Conservation (phyloP, 2,329 filamentous ascomycete genomes). For the Pseudogymnoascus sp. region DNA sequence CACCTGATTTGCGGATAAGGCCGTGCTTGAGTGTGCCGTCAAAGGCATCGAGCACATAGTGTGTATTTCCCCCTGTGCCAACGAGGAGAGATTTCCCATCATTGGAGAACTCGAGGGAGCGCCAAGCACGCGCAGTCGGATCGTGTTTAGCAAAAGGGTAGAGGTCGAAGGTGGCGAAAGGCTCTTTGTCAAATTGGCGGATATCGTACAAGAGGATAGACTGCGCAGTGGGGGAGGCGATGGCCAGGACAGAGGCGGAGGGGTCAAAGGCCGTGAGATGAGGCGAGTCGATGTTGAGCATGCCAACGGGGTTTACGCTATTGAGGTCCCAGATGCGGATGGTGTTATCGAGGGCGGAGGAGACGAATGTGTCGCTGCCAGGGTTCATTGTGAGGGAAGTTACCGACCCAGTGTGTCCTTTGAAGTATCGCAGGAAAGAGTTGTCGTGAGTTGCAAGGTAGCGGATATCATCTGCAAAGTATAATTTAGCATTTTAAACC, state of each 20-base stretch:
- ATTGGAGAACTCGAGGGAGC: conserved; percentile 89
- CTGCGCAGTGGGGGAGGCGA: conserved; percentile 74
- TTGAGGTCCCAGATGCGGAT: conserved; percentile 80
- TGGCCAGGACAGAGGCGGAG: conserved; percentile 82
- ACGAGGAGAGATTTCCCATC: conserved; percentile 83
- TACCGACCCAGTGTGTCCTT: conserved; percentile 77
- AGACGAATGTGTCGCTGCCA: conserved; percentile 83
- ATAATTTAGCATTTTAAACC: neutral
- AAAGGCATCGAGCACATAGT: conserved; percentile 92
- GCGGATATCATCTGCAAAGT: conserved; percentile 60
- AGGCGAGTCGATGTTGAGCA: conserved; percentile 71
- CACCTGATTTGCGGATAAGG: conserved; percentile 51
- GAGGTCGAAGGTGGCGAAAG: conserved; percentile 81
- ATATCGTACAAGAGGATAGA: conserved; percentile 84
- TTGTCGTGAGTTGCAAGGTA: conserved; percentile 93
- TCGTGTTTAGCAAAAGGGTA: conserved; percentile 28
- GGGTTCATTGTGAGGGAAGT: conserved; percentile 80
- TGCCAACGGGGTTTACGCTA: conserved; percentile 70
- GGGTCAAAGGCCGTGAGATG: conserved; percentile 87
- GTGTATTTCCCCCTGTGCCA: conserved; percentile 73
- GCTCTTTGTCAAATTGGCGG: conserved; percentile 86
- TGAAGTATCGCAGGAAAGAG: conserved; percentile 92
- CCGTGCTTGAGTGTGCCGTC: conserved; percentile 72
- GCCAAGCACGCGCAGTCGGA: conserved; percentile 54
- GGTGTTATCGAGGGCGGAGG: conserved; percentile 83